Evolutionary conservation across 2,329 filamentous ascomycete species (phyloP).

Genomic region (Talaromyces sp.): DNA sequence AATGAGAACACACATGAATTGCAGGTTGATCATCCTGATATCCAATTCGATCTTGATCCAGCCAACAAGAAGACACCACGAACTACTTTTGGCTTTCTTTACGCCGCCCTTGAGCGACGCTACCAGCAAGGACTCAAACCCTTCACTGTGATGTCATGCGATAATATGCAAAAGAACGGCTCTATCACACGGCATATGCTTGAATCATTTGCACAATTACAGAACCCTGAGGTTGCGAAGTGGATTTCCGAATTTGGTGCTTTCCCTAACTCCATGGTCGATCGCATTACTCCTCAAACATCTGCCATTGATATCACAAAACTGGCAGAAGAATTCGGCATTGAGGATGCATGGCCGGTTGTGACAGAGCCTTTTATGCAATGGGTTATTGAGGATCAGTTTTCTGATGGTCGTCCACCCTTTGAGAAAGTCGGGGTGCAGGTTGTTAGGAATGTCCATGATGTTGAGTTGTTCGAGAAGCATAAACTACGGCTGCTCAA

Average conservation of each 20-base stretch:
- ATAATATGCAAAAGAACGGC: conserved; percentile 58
- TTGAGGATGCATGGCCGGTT: conserved; percentile 53
- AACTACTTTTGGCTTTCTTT: conserved; percentile 54
- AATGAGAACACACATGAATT: conserved; percentile 57
- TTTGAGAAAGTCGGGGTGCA: conserved; percentile 55
- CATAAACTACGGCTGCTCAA: conserved; percentile 57
- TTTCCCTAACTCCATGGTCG: conserved; percentile 57
- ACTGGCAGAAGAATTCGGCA: conserved; percentile 45
- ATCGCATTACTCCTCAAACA: conserved; percentile 55
- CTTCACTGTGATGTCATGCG: conserved; percentile 55
- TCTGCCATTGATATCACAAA: conserved; percentile 44
- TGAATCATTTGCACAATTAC: conserved; percentile 48
- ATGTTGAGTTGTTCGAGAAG: conserved; percentile 55
- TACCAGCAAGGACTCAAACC: conserved; percentile 47
- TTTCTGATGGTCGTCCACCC: conserved; percentile 50
- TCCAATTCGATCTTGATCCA: conserved; percentile 46
- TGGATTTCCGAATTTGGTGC: conserved; percentile 50
- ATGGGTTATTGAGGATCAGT: conserved; percentile 55
- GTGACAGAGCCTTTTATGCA: conserved; percentile 57
- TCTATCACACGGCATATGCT: conserved; percentile 54
- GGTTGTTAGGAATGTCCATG: conserved; percentile 50
- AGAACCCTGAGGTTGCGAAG: conserved; percentile 47
- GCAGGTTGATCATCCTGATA: conserved; percentile 48
- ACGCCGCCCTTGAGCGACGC: conserved; percentile 49
- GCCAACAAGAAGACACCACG: conserved; percentile 43